Conservation (phyloP, 2,329 filamentous ascomycete species). For the Harringtonia lauricola region DNA sequence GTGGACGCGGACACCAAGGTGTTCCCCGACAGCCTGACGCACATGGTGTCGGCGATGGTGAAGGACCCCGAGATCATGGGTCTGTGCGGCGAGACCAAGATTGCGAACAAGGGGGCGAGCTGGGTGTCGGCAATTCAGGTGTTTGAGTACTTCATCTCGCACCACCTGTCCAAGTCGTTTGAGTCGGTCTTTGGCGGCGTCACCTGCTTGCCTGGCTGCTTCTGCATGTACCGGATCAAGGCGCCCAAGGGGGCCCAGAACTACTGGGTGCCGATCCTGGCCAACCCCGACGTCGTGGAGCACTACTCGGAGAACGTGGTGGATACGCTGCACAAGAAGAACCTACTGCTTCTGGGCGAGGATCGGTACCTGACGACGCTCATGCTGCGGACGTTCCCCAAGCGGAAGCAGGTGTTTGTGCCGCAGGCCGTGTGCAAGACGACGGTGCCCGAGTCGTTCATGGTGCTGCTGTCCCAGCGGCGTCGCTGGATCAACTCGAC, state of each 20-base stretch:
- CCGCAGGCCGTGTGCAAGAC: slow-evolving; percentile 99
- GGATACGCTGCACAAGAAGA: slow-evolving; percentile 97
- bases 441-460: slow-evolving; percentile 86
- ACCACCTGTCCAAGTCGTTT: slow-evolving; percentile 93
- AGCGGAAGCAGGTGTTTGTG: slow-evolving; percentile 97
- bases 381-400: slow-evolving; percentile 97
- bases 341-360: slow-evolving; percentile 79
- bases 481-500: slow-evolving; percentile 99
- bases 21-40: slow-evolving; percentile 93
- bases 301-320: slow-evolving; percentile 99
- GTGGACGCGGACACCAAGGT: slow-evolving; percentile 99
- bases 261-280: slow-evolving; percentile 98
- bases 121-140: slow-evolving; percentile 99
- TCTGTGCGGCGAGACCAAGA: slow-evolving; percentile 97
- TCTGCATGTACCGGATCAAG: slow-evolving; percentile 99
- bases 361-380: slow-evolving; percentile 93
- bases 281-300: slow-evolving; percentile 96
- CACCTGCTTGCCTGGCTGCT: slow-evolving; percentile 94
- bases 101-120: slow-evolving; percentile 89
- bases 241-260: slow-evolving; percentile 96
- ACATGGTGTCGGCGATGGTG: slow-evolving; percentile 99
- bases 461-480: slow-evolving; percentile 83
- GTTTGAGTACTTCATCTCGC: slow-evolving; percentile 98
- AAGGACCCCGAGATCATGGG: slow-evolving; percentile 99
- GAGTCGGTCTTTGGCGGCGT: slow-evolving; percentile 98